Base-by-base conservation (phyloP, 2,329 filamentous ascomycete genomes). In the Aspergillus brunneoviolaceus region DNA sequence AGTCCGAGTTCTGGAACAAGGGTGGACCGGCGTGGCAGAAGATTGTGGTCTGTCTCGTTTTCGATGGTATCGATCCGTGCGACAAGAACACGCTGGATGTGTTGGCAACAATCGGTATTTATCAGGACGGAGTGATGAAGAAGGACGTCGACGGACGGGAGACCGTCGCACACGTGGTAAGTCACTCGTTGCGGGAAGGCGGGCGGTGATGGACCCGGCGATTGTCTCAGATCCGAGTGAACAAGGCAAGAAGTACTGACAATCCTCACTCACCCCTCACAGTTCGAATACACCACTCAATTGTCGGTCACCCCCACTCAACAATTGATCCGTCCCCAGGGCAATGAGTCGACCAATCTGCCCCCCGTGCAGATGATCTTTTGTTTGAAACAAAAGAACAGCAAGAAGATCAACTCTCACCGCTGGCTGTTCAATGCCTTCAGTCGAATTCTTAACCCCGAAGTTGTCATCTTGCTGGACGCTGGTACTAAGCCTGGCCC, bases 341-440 rank as follows among this genome's bases (percentile, higher is more conserved):
- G 96, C 69, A 92, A 96, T 70, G 87, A 89, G 72, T 84, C 90
- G 11, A 88, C 86, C 70, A 97, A 92, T 5, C 85, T 99, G 47
- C 94, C 95, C 2, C 95, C 95, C 0, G 94, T 98, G 29, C 95
- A 99, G 84, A 96, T 98, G 88, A 97, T 99, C 77, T 98, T 99
- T 83, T 99, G 95, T 75, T 79, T 99, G 77, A 99, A 99, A 84
- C 91, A 96, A 76, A 93, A 96, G 86, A 99, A 99, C 84, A 96
- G 84, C 82, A 98, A 99, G 85, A 99, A 99, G 87, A 99, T 99
- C 82, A 99, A 99, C 82, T 98, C 95, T 33, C 95, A 99, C 77
- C 86, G 95, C 81, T 99, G 95, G 95, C 85, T 99, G 35, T 99
- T 99, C 81, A 98, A 96, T 68, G 95, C 91, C 48, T 98, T 99